A percentile compares a stretch with the other conserved stretches of the same genome.
These are phyloP conservation scores for Athelia sp. DNA, from an alignment of 1,284 basidiomycete genomes.

Conservation along the genomic window DNA sequence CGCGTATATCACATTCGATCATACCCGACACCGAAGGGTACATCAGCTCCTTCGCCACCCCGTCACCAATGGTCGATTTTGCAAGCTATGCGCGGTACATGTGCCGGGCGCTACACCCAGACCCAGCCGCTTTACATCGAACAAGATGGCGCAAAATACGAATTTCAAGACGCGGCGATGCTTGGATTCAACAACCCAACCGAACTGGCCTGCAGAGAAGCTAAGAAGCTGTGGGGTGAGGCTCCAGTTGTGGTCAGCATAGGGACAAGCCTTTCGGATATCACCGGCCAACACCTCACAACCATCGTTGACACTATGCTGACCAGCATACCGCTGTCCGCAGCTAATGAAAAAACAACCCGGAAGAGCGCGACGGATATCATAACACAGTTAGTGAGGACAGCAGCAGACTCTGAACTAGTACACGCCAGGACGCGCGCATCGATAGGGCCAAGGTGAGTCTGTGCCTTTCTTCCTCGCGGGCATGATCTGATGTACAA, in stretches of 20 bases:
- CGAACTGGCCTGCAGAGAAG: not conserved
- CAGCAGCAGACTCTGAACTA: not conserved
- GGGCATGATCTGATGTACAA: too few relatives aligned
- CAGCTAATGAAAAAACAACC: not conserved
- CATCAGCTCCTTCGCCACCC: not conserved
- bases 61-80: constrained; percentile 1
- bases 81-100: not conserved
- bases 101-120: not conserved
- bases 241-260: constrained; percentile 1
- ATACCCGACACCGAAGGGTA: not conserved
- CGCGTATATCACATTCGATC: constrained; percentile 1
- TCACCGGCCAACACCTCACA: not conserved
- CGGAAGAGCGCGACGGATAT: not conserved
- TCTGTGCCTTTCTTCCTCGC: not conserved
- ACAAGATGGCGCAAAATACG: not conserved
- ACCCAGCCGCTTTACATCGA: not conserved
- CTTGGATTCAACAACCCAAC: constrained; percentile 3
- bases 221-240: not conserved
- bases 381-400: not conserved
- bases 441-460: not conserved
- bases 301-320: not conserved
- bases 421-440: not conserved
- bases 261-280: constrained; percentile 1
- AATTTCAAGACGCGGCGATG: not conserved
- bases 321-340: not conserved